phyloP scores from a whole-genome alignment of 345 rosid genomes.

The Eucalyptus erythrocorys region DNA sequence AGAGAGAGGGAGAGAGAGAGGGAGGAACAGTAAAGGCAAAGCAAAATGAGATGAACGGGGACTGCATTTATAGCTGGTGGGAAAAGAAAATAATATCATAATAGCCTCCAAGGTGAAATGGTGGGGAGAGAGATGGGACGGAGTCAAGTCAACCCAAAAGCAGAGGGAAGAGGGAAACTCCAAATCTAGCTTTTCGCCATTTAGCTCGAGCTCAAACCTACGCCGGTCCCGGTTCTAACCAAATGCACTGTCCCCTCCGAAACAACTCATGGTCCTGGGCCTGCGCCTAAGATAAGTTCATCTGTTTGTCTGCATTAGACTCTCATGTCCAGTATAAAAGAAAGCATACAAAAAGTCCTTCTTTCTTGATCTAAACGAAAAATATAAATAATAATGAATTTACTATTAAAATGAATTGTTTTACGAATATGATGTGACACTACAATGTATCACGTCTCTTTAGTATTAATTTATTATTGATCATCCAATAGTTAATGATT shows the following conservation, averaged over 20 bases:
- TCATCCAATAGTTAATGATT: too few species aligned
- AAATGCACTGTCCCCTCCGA: not conserved
- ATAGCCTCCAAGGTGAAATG: not conserved
- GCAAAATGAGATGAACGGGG: slow-evolving; percentile 7
- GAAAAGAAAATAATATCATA: not conserved
- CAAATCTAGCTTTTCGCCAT: not conserved
- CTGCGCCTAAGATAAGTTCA: not conserved
- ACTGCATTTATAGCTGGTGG: slow-evolving; percentile 26
- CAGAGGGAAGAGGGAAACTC: not conserved
- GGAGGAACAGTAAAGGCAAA: slow-evolving; percentile 30
- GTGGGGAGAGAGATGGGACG: not conserved
- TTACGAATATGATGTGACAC: too few species aligned
- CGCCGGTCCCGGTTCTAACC: not conserved
- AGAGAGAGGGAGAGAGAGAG: slow-evolving; percentile 11
- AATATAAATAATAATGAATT: not conserved
- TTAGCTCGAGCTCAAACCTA: not conserved
- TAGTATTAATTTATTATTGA: not conserved
- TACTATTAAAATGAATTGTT: not conserved
- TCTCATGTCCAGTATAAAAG: not conserved
- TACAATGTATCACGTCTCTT: not conserved
- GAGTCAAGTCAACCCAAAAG: not conserved
- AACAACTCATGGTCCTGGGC: not conserved
- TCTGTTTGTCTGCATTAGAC: not conserved
- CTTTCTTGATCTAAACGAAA: not conserved
- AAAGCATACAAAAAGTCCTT: not conserved